phyloP scores from a whole-genome alignment of 768 basidiomycete genomes.

The Leccinum aurantiacum region DNA sequence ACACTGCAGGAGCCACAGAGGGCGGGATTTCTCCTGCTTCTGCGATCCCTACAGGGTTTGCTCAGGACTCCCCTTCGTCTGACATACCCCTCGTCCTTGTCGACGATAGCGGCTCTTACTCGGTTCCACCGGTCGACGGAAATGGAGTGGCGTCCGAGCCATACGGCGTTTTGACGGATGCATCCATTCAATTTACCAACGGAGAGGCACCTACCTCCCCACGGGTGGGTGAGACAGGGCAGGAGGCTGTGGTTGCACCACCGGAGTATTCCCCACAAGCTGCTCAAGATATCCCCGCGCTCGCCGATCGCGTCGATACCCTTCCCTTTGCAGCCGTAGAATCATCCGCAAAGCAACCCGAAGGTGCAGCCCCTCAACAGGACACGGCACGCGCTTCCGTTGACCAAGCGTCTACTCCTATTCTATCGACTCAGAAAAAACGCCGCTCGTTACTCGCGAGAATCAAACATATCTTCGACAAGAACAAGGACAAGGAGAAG shows the following conservation, averaged over 20 bases:
- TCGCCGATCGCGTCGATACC: neutral
- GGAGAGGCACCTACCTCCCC: conserved; percentile 1
- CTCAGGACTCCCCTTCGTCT: conserved; percentile 9
- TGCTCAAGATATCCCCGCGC: neutral
- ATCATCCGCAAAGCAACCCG: neutral
- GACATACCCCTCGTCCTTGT: conserved; percentile 35
- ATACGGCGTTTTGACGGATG: conserved; percentile 22
- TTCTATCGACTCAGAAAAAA: conserved; percentile 47
- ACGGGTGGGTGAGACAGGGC: conserved; percentile 1
- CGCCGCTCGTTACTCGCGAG: conserved; percentile 53
- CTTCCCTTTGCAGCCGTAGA: neutral
- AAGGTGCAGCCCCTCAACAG: neutral
- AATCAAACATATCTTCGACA: conserved; percentile 52
- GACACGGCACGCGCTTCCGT: conserved; percentile 2
- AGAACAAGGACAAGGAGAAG: conserved; percentile 45
- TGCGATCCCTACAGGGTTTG: neutral
- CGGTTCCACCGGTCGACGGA: conserved; percentile 12
- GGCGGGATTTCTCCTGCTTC: conserved; percentile 10
- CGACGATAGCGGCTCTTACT: conserved; percentile 33
- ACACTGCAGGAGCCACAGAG: conserved; percentile 26
- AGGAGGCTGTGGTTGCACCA: neutral
- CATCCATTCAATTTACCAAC: conserved; percentile 10
- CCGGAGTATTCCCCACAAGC: neutral
- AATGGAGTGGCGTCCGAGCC: conserved; percentile 8
- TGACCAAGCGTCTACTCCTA: conserved; percentile 9